A percentile compares a stretch with the other conserved stretches of the same genome.
Conservation (phyloP, 768 basidiomycete genomes). For the Calocera viscosa region DNA sequence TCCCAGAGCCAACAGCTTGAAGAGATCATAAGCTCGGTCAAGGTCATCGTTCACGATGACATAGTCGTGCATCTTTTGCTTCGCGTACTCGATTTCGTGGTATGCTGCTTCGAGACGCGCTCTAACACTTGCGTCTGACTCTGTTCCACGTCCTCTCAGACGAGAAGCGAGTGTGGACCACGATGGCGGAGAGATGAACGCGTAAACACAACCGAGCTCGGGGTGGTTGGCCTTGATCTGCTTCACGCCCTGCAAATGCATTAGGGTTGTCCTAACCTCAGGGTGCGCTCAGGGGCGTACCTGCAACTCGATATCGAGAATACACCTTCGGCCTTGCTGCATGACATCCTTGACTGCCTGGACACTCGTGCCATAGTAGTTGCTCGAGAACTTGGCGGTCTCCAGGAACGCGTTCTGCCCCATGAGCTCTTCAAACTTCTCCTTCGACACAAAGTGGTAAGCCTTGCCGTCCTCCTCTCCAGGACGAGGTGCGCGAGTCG, state of each 20-base stretch:
- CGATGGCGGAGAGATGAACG: slow-evolving; percentile 85
- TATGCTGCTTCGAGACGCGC: slow-evolving; percentile 67
- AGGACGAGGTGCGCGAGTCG: slow-evolving; percentile 70
- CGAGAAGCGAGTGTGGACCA: slow-evolving; percentile 56
- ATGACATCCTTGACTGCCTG: slow-evolving; percentile 59
- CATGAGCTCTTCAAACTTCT: slow-evolving; percentile 61
- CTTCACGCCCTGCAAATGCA: slow-evolving; percentile 58
- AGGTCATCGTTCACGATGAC: slow-evolving; percentile 86
- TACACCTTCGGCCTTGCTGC: slow-evolving; percentile 61
- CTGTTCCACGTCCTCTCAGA: slow-evolving; percentile 70
- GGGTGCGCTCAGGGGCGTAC: slow-evolving; percentile 32
- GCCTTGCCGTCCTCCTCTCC: slow-evolving; percentile 73
- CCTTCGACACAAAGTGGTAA: slow-evolving; percentile 70
- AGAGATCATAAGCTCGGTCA: slow-evolving; percentile 65
- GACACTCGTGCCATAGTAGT: slow-evolving; percentile 85
- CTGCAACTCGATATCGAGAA: slow-evolving; percentile 94
- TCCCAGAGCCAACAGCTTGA: slow-evolving; percentile 66
- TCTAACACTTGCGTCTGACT: slow-evolving; percentile 55
- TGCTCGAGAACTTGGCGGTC: slow-evolving; percentile 84
- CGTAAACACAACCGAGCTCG: slow-evolving; percentile 66
- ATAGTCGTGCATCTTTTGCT: slow-evolving; percentile 61
- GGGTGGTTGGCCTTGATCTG: slow-evolving; percentile 66
- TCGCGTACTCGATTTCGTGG: slow-evolving; percentile 73
- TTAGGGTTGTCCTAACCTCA: slow-evolving; percentile 5
- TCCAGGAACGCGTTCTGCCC: slow-evolving; percentile 73